Evolutionary conservation across 257 asterid genomes (phyloP).

Genomic region (Nicotiana tomentosiformis): DNA sequence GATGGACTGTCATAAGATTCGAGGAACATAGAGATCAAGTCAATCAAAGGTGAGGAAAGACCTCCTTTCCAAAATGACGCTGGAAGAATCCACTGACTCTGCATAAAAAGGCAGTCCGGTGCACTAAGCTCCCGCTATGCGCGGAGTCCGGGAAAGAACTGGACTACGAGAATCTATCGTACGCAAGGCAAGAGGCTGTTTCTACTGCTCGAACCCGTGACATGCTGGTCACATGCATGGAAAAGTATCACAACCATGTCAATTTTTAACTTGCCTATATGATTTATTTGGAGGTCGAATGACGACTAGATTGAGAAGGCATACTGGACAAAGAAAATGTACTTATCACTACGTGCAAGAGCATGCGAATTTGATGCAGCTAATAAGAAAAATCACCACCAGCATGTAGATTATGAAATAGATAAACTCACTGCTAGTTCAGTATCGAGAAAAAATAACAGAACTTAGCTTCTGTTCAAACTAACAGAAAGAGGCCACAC

Average conservation of each 20-base stretch:
- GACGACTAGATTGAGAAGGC: neutral
- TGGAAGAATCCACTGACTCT: conserved; percentile 86
- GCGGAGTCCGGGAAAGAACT: too few relatives aligned
- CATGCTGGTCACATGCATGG: too few relatives aligned
- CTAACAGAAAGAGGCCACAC: too few relatives aligned
- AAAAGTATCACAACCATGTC: neutral
- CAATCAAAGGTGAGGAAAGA: conserved; percentile 14
- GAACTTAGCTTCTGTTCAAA: too few relatives aligned
- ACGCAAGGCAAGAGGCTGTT: too few relatives aligned
- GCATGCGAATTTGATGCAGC: neutral
- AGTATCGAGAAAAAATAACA: too few relatives aligned
- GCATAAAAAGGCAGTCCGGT: conserved; percentile 19
- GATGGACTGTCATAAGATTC: neutral
- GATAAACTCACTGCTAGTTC: too few relatives aligned
- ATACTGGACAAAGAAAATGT: too few relatives aligned
- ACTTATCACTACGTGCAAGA: neutral
- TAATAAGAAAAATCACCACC: neutral
- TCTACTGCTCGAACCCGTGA: too few relatives aligned
- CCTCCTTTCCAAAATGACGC: conserved; percentile 99
- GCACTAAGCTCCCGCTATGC: too few relatives aligned
- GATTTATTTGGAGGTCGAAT: neutral
- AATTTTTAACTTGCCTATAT: neutral
- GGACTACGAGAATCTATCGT: too few relatives aligned
- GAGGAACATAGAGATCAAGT: neutral
- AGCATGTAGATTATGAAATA: neutral